phyloP scores from a whole-genome alignment of 2,329 filamentous ascomycete species.

The Exophiala sp. region DNA sequence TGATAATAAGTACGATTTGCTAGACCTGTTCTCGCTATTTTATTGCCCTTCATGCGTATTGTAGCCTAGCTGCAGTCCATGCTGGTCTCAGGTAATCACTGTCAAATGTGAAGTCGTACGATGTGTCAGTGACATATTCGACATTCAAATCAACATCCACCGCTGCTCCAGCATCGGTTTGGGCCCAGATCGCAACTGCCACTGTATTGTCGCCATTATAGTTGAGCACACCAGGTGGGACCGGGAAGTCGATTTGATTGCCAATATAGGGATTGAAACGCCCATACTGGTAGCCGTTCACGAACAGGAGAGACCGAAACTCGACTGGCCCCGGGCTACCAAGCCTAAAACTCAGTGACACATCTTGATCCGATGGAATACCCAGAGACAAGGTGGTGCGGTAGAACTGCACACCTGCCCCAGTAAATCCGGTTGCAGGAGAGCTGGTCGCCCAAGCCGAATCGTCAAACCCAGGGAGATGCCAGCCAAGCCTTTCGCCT shows the following conservation, averaged over 20 bases:
- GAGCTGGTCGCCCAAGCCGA: background rate
- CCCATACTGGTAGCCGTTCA: background rate
- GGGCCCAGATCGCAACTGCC: background rate
- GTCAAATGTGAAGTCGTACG: background rate
- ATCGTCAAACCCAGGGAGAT: background rate
- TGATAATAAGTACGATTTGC: background rate
- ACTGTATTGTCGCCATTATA: background rate
- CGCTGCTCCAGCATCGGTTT: background rate
- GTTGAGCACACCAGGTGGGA: background rate
- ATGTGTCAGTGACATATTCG: background rate
- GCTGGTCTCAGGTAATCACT: background rate
- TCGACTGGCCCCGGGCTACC: background rate
- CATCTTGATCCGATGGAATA: background rate
- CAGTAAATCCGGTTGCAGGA: background rate
- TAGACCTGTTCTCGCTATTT: background rate
- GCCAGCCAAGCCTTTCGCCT: background rate
- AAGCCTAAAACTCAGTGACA: background rate
- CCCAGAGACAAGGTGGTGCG: background rate
- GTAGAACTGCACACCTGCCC: background rate
- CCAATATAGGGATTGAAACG: background rate
- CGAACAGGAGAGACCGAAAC: background rate
- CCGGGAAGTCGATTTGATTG: background rate
- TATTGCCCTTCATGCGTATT: background rate
- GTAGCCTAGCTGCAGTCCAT: background rate
- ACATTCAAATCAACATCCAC: background rate